Evolutionary conservation across 331 rosid genomes (phyloP).

Genomic region (Acacia concinna): DNA sequence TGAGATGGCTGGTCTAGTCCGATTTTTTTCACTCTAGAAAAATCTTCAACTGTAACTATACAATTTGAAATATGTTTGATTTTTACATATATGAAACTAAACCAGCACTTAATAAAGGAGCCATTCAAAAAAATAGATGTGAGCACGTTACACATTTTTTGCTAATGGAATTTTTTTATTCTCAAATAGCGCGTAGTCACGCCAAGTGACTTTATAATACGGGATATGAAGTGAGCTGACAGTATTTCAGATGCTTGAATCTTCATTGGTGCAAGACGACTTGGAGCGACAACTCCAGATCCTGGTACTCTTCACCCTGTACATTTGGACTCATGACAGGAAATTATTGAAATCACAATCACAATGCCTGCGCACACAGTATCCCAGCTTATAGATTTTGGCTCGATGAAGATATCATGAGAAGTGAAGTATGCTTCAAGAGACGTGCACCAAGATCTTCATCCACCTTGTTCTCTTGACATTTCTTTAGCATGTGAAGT

Average conservation of each 20-base stretch:
- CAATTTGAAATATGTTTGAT: neutral
- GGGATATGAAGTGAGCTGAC: neutral
- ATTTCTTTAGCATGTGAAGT: slow-evolving; percentile 77
- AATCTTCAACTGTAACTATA: neutral
- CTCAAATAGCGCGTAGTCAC: neutral
- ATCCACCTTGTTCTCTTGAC: slow-evolving; percentile 77
- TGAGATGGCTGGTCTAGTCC: no score
- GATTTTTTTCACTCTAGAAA: no score
- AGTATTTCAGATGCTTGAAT: neutral
- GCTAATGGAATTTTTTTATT: neutral
- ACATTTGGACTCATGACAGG: neutral
- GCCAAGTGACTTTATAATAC: neutral
- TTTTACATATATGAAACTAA: neutral
- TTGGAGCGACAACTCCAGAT: neutral
- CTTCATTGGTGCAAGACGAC: neutral
- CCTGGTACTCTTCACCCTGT: neutral
- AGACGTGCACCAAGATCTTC: slow-evolving; percentile 65
- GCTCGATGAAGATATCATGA: neutral
- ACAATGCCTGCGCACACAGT: neutral
- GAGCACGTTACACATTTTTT: neutral
- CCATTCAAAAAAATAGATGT: neutral
- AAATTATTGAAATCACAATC: neutral
- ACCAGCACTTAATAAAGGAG: neutral
- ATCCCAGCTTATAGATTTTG: neutral
- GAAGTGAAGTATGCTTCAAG: slow-evolving; percentile 33